Base-by-base conservation (phyloP, 441 rosid genomes). In the Adansonia gregorii region DNA sequence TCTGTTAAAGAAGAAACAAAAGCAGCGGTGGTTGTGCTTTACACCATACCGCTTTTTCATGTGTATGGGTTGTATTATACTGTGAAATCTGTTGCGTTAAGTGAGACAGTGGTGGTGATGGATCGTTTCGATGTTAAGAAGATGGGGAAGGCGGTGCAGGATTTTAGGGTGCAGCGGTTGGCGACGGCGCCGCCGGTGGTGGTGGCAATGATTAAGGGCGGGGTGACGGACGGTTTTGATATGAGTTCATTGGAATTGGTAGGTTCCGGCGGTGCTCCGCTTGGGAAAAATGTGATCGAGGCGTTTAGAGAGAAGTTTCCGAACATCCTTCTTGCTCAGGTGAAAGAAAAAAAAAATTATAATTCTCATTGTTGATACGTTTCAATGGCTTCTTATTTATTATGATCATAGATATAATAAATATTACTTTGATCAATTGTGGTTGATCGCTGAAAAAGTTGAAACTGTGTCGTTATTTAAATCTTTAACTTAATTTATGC, bases 1-100 rank as follows among this genome's bases (percentile, higher is more conserved):
- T 31, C 61, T 14, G 15, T 0, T 31, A 43, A 48, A 10, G 52
- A 15, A 48, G 73, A 67, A 74, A 77, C 78, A 39, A 45, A 19
- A 10, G 56, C 79, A 2, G 81, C 64, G 39, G 41, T 43, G 0
- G 81, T 83, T 8, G 0, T 17, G 67, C 75, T 85, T 8, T 75
- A 73, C 8, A 46, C 85, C 41, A 9, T 86, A n/a, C 88, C 88
- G 14, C 70, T 66, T 52, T 86, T 84, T 67, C 87, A 82, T 71
- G 41, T 76, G 11, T 81, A 39, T 46, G 90, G 90, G 5, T 81
- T 85, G 69, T 0, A 31, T 39, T 0, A 15, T 46, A 14, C 65
- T 11, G 5, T 81, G 4, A 83, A 55, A 75, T 66, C 69, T 8
- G 80, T 82, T 11, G 86, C 83, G n/a, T 4, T 79, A 14, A 74